Evolutionary conservation across 805 yeast genomes (phyloP), one percentile per base, ranked within the genome.

Genomic region (Kodamaea laetipori): DNA sequence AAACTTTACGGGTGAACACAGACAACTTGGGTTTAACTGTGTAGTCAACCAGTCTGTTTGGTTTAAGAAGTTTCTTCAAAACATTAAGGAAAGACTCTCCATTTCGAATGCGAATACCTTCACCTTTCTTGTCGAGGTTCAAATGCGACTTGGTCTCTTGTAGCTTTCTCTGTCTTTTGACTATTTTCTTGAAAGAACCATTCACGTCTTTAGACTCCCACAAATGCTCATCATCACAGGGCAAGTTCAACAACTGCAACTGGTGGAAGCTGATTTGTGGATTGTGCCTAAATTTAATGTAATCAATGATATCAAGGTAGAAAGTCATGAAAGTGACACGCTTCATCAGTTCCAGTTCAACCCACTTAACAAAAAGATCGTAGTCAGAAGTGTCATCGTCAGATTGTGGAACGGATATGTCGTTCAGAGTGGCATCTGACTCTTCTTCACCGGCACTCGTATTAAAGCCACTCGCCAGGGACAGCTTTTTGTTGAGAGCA

Each of bases 301-400:
- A 85, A 66, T 89, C 95, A 2, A 83, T 75, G 1, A 85, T 81
- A 62, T 88, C 96, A 54, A 85, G 71, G 57, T 84, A 84, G 58
- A 88, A 89, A 10, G 95, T 89, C 80, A 86, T 80, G 46, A 82
- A 79, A 0, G 95, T 86, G 1, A 85, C 76, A 45, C 96, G 65
- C 58, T 88, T 88, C 72, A 86, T 71, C 38, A 82, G 77, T 62
- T 88, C 96, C 31, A 81, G 78, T 43, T 86, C 88, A 10, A 88
- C 82, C 96, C 96, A 88, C 71, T 63, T 73, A 54, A 77, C 80
- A 75, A 55, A 82, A 23, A 68, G 54, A 12, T 52, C 65, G 10
- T 43, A 39, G 44, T 70, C 75, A 12, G 60, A 47, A 6, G 51
- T 56, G 28, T 60, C 58, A 15, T 45, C 50, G 7, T 44, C 24